phyloP scores from a whole-genome alignment of 495 filamentous ascomycete species.

The Tetracladium setigerum region DNA sequence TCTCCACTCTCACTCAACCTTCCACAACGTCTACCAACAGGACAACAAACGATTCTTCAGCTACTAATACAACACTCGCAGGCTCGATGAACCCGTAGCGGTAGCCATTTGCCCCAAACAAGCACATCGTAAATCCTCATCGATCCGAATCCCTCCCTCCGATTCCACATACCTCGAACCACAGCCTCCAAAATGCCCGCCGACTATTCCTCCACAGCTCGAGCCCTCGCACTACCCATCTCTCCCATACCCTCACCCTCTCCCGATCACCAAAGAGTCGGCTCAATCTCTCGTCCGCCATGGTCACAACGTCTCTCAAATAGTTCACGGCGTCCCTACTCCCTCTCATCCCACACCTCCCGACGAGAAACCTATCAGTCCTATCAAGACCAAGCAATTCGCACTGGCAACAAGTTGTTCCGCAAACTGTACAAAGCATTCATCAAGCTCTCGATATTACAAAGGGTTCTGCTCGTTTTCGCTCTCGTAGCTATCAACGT shows the following conservation, averaged over 20 bases:
- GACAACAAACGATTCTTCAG: neutral
- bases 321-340: conserved; percentile 19
- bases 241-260: conserved; percentile 31
- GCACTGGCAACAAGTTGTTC: conserved; percentile 32
- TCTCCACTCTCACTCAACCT: no score
- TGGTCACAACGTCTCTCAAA: conserved; percentile 27
- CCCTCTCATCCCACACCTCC: conserved; percentile 18
- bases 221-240: conserved; percentile 55
- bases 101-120: neutral
- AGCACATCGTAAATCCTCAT: neutral
- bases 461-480: conserved; percentile 50
- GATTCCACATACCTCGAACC: neutral
- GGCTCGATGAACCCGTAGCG: neutral
- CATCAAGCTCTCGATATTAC: conserved; percentile 47
- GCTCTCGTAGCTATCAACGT: conserved; percentile 41
- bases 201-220: conserved; percentile 55
- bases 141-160: neutral
- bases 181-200: conserved; percentile 34
- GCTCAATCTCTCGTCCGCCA: conserved; percentile 5
- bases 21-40: no score
- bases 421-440: conserved; percentile 32
- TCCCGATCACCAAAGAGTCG: conserved; percentile 3
- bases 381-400: conserved; percentile 38
- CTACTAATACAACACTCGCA: neutral
- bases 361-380: conserved; percentile 16